These are phyloP conservation scores for Chrysosporium keratinophilum DNA, from an alignment of 2,329 filamentous ascomycete genomes.

Conservation along the genomic window DNA sequence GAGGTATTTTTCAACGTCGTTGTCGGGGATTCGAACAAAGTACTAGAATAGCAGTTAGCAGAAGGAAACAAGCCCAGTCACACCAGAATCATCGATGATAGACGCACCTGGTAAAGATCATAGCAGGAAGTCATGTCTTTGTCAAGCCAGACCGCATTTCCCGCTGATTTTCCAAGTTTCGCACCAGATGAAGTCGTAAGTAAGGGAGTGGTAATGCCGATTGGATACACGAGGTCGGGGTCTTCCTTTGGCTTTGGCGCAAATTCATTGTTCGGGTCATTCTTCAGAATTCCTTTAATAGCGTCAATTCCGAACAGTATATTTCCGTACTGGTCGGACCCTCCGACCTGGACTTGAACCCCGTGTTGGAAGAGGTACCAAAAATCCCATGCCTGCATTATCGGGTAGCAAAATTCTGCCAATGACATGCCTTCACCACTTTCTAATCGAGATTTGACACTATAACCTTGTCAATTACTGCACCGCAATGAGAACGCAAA, in stretches of 20 bases:
- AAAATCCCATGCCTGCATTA: conserved; percentile 95
- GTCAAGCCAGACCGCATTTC: conserved; percentile 91
- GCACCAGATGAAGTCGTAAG: conserved; percentile 73
- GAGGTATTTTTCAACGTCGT: conserved; percentile 68
- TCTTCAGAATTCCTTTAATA: conserved; percentile 61
- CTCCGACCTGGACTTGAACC: conserved; percentile 80
- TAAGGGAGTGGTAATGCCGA: conserved; percentile 84
- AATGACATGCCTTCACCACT: conserved; percentile 87
- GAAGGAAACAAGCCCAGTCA: not conserved
- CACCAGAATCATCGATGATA: not conserved
- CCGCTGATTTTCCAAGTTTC: conserved; percentile 91
- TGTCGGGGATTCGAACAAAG: conserved; percentile 72
- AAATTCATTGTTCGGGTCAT: conserved; percentile 33
- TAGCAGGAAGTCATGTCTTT: conserved; percentile 67
- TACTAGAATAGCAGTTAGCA: conserved; percentile 45
- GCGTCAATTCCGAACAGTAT: conserved; percentile 83
- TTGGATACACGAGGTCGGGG: conserved; percentile 42
- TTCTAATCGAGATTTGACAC: conserved; percentile 72
- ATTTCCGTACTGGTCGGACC: conserved; percentile 93
- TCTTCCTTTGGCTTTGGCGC: conserved; percentile 16
- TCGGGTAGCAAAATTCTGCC: conserved; percentile 82
- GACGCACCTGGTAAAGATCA: conserved; percentile 62
- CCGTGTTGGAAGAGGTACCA: conserved; percentile 69
- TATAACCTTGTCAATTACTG: conserved; percentile 21
- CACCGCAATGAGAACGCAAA: not conserved